Percentiles rank a stretch among this genome's conserved stretches.
These are phyloP conservation scores for Pseudotulostoma volvatum DNA, from an alignment of 495 filamentous ascomycete species.

Conservation along the genomic window DNA sequence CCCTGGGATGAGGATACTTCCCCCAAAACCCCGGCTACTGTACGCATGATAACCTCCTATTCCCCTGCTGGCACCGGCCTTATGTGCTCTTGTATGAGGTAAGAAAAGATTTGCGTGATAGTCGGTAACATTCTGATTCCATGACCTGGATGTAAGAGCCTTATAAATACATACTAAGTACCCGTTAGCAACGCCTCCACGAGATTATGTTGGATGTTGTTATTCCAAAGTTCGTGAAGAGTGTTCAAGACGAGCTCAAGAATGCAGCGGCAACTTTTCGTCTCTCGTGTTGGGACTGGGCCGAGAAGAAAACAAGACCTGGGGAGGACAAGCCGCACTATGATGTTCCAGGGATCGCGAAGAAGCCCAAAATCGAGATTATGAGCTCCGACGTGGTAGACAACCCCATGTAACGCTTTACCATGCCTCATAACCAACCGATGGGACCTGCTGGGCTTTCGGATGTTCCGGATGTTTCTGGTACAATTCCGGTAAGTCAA, in stretches of 20 bases:
- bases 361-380: conserved; percentile 11
- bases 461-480: too few relatives aligned
- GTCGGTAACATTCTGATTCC: too few relatives aligned
- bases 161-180: conserved; percentile 10
- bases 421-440: conserved; percentile 2
- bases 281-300: conserved; percentile 44
- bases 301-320: conserved; percentile 20
- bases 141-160: conserved; percentile 14
- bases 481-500: too few relatives aligned
- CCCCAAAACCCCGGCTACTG: conserved; percentile 9
- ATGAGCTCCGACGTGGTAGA: conserved; percentile 3
- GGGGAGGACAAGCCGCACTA: conserved; percentile 14
- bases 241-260: too few relatives aligned
- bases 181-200: too few relatives aligned
- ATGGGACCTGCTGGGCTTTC: too few relatives aligned
- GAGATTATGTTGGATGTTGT: too few relatives aligned
- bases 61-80: conserved; percentile 32
- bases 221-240: too few relatives aligned
- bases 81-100: conserved; percentile 30
- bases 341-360: conserved; percentile 24
- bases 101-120: too few relatives aligned
- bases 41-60: conserved; percentile 21
- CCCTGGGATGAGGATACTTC: conserved; percentile 17
- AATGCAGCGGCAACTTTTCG: conserved; percentile 33
- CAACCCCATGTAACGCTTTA: background rate